Conservation (phyloP, 257 asterid genomes). For the Coffea eugenioides region DNA sequence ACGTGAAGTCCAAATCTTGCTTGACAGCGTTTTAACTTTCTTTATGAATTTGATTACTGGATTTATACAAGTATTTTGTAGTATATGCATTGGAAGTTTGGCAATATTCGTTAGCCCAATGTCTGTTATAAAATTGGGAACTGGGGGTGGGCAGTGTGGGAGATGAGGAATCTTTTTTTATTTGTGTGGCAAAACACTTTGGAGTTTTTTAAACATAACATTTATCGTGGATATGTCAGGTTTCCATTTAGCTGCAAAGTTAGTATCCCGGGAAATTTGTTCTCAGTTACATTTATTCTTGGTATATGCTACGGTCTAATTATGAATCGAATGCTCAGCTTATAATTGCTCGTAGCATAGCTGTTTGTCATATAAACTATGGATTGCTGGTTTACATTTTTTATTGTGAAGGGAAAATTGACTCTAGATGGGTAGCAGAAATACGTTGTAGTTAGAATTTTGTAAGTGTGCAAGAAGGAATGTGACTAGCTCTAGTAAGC, state of each 20-base stretch:
- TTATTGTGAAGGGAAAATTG: neutral
- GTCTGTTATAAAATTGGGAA: neutral
- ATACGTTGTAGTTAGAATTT: neutral
- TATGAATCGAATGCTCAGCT: neutral
- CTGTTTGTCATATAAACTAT: neutral
- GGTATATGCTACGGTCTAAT: neutral
- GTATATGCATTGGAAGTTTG: neutral
- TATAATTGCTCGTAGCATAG: neutral
- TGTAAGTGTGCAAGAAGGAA: neutral
- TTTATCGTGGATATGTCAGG: neutral
- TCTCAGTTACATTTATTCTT: neutral
- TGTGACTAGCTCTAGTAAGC: neutral
- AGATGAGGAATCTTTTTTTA: neutral
- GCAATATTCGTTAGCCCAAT: neutral
- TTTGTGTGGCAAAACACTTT: neutral
- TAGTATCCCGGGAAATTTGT: neutral
- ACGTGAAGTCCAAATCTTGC: neutral
- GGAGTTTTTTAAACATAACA: neutral
- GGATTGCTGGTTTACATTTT: neutral
- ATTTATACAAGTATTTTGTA: neutral
- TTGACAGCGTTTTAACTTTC: neutral
- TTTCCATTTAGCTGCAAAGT: neutral
- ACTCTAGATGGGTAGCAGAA: neutral
- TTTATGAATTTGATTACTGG: neutral
- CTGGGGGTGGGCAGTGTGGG: no score